Evolutionary conservation across 768 basidiomycete species (phyloP).

Genomic region (Rhodotorula taiwanensis): DNA sequence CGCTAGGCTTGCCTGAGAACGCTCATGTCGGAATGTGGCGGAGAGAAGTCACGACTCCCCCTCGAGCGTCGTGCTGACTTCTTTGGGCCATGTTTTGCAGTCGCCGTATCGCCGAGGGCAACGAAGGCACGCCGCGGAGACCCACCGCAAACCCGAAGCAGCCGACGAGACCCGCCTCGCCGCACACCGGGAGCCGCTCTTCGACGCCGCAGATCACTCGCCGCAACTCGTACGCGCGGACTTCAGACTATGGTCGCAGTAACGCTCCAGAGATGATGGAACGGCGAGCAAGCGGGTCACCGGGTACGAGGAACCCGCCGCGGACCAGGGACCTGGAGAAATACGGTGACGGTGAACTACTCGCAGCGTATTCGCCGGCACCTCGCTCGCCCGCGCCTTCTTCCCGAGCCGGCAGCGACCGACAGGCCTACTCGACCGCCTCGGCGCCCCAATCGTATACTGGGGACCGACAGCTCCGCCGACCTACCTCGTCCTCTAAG

Average conservation of each 20-base stretch:
- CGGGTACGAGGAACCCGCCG: neutral
- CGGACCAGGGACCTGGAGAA: too few species aligned
- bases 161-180: neutral
- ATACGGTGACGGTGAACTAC: too few species aligned
- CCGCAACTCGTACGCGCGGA: neutral
- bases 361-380: too few species aligned
- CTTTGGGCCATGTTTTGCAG: neutral
- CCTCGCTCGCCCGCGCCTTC: neutral
- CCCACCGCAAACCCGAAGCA: neutral
- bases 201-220: neutral
- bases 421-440: too few species aligned
- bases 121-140: neutral
- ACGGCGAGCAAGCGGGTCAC: neutral
- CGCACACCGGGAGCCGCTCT: neutral
- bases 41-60: too few species aligned
- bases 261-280: neutral
- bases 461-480: neutral
- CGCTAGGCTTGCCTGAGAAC: too few species aligned
- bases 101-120: neutral
- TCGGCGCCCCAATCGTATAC: neutral
- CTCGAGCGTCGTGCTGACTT: neutral
- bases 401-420: too few species aligned
- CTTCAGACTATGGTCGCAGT: neutral
- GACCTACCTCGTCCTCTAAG: neutral
- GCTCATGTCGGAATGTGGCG: too few species aligned